Conservation (phyloP, 2,329 filamentous ascomycete species). For the Aschersonia sp. region DNA sequence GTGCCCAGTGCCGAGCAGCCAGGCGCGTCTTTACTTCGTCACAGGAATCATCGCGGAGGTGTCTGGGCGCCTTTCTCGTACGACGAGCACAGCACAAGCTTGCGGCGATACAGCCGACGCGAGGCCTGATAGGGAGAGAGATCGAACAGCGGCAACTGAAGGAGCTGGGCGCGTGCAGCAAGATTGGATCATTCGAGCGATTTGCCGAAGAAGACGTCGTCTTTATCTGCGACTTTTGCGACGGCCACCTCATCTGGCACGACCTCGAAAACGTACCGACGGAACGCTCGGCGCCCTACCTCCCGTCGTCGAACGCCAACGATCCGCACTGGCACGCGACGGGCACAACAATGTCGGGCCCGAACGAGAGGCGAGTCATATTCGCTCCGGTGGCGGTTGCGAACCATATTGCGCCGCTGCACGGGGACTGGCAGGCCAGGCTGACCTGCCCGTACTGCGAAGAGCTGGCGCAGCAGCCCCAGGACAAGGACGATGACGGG, state of each 20-base stretch:
- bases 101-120: conserved; percentile 1
- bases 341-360: conserved; percentile 23
- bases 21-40: conserved; percentile 38
- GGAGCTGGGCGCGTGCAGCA: conserved; percentile 35
- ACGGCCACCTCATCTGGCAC: conserved; percentile 44
- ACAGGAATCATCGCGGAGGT: conserved; percentile 31
- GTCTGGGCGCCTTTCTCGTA: conserved; percentile 41
- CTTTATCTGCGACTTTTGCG: conserved; percentile 47
- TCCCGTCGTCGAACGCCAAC: conserved; percentile 6
- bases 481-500: conserved; percentile 33
- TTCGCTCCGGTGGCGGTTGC: conserved; percentile 43
- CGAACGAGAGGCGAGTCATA: conserved; percentile 34
- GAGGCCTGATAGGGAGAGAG: conserved; percentile 15
- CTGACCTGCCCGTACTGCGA: conserved; percentile 44
- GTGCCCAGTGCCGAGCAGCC: conserved; percentile 42
- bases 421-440: conserved; percentile 35
- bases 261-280: conserved; percentile 39
- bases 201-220: conserved; percentile 39
- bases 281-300: conserved; percentile 19
- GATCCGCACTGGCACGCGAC: conserved; percentile 37
- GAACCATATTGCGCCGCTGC: conserved; percentile 36
- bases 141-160: conserved; percentile 26
- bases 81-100: conserved; percentile 28
- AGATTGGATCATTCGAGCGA: conserved; percentile 39
- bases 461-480: conserved; percentile 28